A percentile compares a stretch with the other conserved stretches of the same genome.
Evolutionary conservation across 768 basidiomycete species (phyloP).

Genomic region (Hypholoma sublateritium): DNA sequence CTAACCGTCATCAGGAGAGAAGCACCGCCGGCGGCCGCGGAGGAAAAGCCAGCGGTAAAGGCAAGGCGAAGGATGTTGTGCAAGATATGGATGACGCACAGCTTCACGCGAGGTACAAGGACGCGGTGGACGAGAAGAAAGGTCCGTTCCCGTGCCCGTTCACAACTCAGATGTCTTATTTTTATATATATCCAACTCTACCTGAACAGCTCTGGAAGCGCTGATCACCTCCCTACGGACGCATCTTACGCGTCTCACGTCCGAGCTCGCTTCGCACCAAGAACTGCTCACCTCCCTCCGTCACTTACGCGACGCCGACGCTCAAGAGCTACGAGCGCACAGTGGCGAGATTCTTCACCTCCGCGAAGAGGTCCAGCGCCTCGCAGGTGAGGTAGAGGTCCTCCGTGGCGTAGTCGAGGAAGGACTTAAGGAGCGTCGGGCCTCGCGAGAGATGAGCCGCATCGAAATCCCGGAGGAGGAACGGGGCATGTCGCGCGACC

Average conservation of each 20-base stretch:
- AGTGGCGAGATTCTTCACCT: constrained; percentile 66
- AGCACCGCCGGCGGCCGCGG: neutral
- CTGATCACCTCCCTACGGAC: constrained; percentile 71
- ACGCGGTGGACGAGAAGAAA: constrained; percentile 87
- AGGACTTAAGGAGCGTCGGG: constrained; percentile 72
- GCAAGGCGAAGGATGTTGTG: constrained; percentile 35
- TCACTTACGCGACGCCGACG: constrained; percentile 61
- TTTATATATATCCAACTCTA: constrained; percentile 15
- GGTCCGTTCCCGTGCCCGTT: constrained; percentile 41
- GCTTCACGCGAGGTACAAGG: constrained; percentile 56
- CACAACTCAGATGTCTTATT: constrained; percentile 9
- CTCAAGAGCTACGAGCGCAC: constrained; percentile 55
- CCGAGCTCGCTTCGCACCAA: constrained; percentile 78
- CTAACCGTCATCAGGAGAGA: constrained; percentile 21
- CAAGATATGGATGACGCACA: constrained; percentile 36
- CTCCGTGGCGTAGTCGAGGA: constrained; percentile 87
- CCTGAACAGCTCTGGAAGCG: constrained; percentile 69
- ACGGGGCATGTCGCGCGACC: constrained; percentile 33
- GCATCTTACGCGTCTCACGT: constrained; percentile 76
- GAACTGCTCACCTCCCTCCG: constrained; percentile 67
- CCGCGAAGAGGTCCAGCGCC: constrained; percentile 73
- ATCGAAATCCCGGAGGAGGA: constrained; percentile 29
- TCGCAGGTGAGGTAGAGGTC: constrained; percentile 84
- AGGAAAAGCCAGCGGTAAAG: constrained; percentile 27
- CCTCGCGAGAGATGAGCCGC: constrained; percentile 43